These are phyloP conservation scores for Gentiana dahurica DNA, from an alignment of 257 asterid genomes.

Conservation along the genomic window DNA sequence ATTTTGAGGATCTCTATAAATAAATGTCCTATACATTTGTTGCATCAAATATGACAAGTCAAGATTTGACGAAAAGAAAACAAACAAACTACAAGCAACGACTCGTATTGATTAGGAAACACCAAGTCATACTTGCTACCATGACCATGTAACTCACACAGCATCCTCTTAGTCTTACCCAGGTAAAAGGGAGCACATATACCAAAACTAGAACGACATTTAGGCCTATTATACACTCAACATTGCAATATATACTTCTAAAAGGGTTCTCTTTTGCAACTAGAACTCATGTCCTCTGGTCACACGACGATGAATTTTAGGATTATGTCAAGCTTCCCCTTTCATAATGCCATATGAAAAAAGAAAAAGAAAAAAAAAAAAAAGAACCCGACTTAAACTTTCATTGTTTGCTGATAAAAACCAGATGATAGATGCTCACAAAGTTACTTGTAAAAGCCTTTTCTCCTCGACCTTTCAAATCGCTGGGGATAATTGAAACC, in stretches of 20 bases:
- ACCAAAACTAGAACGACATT: conserved; percentile 20
- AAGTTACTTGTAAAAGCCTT: conserved; percentile 29
- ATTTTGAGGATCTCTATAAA: too few relatives aligned
- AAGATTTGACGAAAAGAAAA: conserved; percentile 15
- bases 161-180: conserved; percentile 18
- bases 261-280: too few relatives aligned
- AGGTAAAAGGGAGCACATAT: conserved; percentile 10
- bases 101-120: too few relatives aligned
- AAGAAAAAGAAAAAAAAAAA: conserved; percentile 4
- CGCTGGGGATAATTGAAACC: conserved; percentile 58
- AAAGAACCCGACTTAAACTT: conserved; percentile 17
- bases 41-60: too few relatives aligned
- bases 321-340: too few relatives aligned
- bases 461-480: conserved; percentile 44
- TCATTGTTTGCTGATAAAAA: conserved; percentile 4
- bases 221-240: too few relatives aligned
- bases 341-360: conserved; percentile 7
- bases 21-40: too few relatives aligned
- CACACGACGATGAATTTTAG: too few relatives aligned
- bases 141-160: background rate
- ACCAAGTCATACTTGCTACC: too few relatives aligned
- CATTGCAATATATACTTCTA: too few relatives aligned
- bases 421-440: conserved; percentile 9
- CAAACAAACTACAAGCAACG: too few relatives aligned
- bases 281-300: too few relatives aligned